Evolutionary conservation across 768 basidiomycete genomes (phyloP), one percentile per base, ranked within the genome.

Genomic region (Pisolithus marmoratus): DNA sequence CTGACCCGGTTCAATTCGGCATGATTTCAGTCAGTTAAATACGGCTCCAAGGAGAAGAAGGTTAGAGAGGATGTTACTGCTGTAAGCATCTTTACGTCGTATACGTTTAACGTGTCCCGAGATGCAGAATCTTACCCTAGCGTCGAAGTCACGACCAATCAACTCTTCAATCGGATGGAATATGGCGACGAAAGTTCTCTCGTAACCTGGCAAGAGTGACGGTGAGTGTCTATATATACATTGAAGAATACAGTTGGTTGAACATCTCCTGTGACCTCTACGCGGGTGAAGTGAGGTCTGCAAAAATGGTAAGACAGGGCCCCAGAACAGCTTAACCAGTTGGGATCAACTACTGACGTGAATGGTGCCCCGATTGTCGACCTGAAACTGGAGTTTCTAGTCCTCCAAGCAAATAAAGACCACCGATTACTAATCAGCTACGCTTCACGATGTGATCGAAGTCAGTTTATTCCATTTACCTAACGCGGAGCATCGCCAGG

Each of bases 101-200:
- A 44, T 99, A 99, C 67, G 92, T 98, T 69, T n/a, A 84, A 91
- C 70, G 85, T 98, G 58, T 94, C 87, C 79, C 81, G 81, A 52
- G 94, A 94, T 45, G 87, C 87, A 3, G 85, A 87, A 14, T 58
- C 70, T 1, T 83, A 90, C 60, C 82, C 85, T 0, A 65, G 74
- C 22, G 87, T 90, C 65, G 91, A 87, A 69, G 76, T 70, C 5
- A 80, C 83, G 45, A 90, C 92, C 0, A 88, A 87, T 0, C 73
- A 78, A n/a, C n/a, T n/a, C 79, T 99, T 99, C 77, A 91, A 85
- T 68, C 85, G 84, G 11, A 95, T 96, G 91, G 92, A 94, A 65
- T 88, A 93, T 56, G 91, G 92, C 23, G 92, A 97, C 60, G 85
- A 91, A 57, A 74, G 73, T 11, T 2, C 78, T 2, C 78, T 98